Conservation (phyloP, 2,329 filamentous ascomycete species). For the Pseudogymnoascus sp. region DNA sequence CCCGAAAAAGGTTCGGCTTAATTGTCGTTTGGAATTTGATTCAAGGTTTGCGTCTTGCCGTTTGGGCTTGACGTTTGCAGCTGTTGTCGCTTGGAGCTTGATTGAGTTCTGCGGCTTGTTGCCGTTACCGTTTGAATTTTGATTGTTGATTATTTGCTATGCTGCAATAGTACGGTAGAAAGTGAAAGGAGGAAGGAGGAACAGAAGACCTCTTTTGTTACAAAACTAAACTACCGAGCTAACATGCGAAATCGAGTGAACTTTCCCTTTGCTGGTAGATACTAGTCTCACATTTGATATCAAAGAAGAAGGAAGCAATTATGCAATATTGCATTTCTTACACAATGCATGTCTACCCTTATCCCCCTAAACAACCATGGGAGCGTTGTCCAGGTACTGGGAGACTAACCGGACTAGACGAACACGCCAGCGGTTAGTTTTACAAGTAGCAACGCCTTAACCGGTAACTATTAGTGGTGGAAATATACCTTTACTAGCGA, state of each 20-base stretch:
- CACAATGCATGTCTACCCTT: not conserved
- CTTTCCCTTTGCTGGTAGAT: not conserved
- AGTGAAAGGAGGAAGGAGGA: not conserved
- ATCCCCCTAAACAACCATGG: constrained; percentile 26
- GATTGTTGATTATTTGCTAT: not conserved
- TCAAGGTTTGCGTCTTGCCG: too few species aligned
- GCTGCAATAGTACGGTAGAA: not conserved
- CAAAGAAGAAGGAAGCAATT: not conserved
- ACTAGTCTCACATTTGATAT: not conserved
- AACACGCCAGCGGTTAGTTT: constrained; percentile 26
- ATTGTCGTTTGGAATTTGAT: too few species aligned
- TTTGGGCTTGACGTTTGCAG: too few species aligned
- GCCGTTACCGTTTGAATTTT: not conserved
- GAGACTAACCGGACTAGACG: constrained; percentile 39
- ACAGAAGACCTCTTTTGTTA: not conserved
- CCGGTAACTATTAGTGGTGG: constrained; percentile 23
- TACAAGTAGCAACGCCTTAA: constrained; percentile 23
- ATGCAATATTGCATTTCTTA: not conserved
- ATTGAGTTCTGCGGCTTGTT: too few species aligned
- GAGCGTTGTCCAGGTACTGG: constrained; percentile 43
- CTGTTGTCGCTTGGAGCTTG: too few species aligned
- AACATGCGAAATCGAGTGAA: not conserved
- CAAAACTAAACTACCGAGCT: not conserved
- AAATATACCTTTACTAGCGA: constrained; percentile 17
- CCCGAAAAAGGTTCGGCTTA: not conserved